Conservation (phyloP, 257 asterid species). For the Rehmannia glutinosa region DNA sequence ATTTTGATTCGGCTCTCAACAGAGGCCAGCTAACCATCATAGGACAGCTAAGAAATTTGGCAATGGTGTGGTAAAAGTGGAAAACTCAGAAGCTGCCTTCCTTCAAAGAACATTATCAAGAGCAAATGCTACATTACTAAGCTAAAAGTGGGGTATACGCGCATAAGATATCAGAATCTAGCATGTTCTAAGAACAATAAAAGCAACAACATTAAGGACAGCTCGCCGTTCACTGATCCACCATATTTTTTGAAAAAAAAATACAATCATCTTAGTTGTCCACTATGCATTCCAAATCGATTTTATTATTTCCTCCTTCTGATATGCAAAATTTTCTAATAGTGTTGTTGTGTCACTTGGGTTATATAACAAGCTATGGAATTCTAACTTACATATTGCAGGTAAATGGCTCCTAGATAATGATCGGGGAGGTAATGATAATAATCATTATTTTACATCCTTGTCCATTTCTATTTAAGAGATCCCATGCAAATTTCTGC, state of each 20-base stretch:
- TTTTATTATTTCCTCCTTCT: not conserved
- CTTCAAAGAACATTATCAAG: not conserved
- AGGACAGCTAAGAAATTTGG: not conserved
- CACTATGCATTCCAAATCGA: not conserved
- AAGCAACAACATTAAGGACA: not conserved
- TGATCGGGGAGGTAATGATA: not conserved
- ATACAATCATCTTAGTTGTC: slow-evolving; percentile 5
- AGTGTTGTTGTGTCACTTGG: not conserved
- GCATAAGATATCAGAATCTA: not conserved
- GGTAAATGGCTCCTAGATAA: not conserved
- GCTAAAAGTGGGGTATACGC: not conserved
- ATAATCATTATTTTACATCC: not conserved
- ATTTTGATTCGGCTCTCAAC: not conserved
- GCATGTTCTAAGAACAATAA: not conserved
- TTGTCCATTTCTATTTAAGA: not conserved
- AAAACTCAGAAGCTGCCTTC: not conserved
- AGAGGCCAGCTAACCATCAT: not conserved
- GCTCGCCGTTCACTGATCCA: not conserved
- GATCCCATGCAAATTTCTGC: not conserved
- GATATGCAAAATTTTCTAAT: not conserved
- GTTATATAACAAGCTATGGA: not conserved
- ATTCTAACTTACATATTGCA: not conserved
- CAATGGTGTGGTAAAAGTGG: not conserved
- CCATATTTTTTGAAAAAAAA: not conserved
- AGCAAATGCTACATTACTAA: not conserved